Base-by-base conservation (phyloP, 495 filamentous ascomycete genomes). In the Penicillium coffeae region DNA sequence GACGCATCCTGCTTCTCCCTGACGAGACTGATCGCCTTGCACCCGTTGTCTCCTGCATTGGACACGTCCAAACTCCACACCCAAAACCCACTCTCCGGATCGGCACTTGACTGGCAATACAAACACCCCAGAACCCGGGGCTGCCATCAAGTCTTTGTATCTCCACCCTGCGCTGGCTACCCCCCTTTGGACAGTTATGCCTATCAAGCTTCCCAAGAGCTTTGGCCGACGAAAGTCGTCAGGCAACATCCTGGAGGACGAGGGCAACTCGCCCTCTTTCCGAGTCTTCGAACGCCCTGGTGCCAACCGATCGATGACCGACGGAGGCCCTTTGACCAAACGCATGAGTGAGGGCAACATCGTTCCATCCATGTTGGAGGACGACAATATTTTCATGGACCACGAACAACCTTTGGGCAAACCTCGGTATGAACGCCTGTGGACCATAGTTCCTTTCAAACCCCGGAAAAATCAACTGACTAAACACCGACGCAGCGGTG, bases 221-320 rank as follows among this genome's bases (percentile, higher is more conserved):
- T 86, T 86, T 54, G 68, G 73, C 54, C 77, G 84, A 56, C 78
- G 84, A 49, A 87, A 86, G 69, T 87, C 84, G 56, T 75, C 80
- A 54, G 81, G 77, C 27, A 85, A 84, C 66, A 73, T 70, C 41
- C 64, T 86, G 30, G 84, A 85, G 47, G 81, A 82, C 22, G 64
- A 66, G 21, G 67, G 63, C 16, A 68, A 70, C n/a, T 67, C 74
- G 38, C 56, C 73, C 16, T 80, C 79, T 13, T 85, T 85, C 51
- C 72, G 75, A n/a, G 81, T 85, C 40, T 75, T 83, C 50, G 80
- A 83, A 54, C 74, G 80, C 38, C 71, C 76, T 7, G 69, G 73
- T 20, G 51, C 56, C 3, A 63, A 66, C 9, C 60, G 65, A 56
- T 78, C 78, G 1, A 74, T 79, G 51, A 78, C 76, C 25, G 76